Conservation (phyloP, 257 asterid genomes). For the Solanum chilense region DNA sequence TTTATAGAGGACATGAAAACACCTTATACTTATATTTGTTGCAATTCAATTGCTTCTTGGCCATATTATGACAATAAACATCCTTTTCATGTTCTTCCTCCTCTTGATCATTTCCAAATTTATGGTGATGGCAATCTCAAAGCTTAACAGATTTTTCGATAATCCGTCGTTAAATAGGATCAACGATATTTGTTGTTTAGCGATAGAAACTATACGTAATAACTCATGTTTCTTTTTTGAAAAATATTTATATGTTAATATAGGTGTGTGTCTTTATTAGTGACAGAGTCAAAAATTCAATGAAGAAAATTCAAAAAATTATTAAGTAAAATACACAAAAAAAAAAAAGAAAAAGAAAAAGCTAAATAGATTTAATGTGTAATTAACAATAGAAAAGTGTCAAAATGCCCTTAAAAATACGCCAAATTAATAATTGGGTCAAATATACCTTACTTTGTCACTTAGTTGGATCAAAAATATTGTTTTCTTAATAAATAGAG, state of each 20-base stretch:
- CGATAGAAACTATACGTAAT: background rate
- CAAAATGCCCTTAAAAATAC: too few relatives aligned
- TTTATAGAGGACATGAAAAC: constrained; percentile 9
- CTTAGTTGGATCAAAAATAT: too few relatives aligned
- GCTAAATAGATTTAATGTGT: too few relatives aligned
- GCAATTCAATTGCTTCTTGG: constrained; percentile 31
- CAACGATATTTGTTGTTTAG: background rate
- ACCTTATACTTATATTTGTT: constrained; percentile 23
- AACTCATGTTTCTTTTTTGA: background rate
- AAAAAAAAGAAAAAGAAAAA: too few relatives aligned
- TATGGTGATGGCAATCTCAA: constrained; percentile 28
- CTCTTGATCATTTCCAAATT: constrained; percentile 21
- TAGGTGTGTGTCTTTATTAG: background rate
- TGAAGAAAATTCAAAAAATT: too few relatives aligned
- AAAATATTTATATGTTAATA: background rate
- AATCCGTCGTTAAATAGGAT: background rate
- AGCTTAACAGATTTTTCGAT: background rate
- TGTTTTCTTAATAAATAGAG: too few relatives aligned
- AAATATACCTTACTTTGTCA: too few relatives aligned
- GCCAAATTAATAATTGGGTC: too few relatives aligned
- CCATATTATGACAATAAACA: constrained; percentile 25
- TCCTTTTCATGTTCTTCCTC: constrained; percentile 21
- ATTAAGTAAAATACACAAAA: too few relatives aligned
- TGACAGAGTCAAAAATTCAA: too few relatives aligned
- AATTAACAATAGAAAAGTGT: too few relatives aligned